Conservation (phyloP, 257 asterid species). For the Jacaranda copaia region DNA sequence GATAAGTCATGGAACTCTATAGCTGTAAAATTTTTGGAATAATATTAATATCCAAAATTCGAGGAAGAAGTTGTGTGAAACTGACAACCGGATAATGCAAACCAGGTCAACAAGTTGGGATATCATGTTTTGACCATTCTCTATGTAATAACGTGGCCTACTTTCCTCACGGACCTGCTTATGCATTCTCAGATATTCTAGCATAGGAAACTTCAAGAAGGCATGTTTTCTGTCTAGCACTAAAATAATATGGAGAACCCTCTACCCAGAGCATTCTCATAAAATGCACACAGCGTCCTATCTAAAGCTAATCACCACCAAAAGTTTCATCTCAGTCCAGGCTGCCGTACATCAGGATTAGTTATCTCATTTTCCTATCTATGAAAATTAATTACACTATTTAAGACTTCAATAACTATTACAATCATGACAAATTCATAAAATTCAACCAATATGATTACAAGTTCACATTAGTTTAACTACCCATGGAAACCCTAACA, state of each 20-base stretch:
- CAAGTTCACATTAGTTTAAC: neutral
- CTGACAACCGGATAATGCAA: conserved; percentile 15
- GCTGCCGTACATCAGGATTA: conserved; percentile 5
- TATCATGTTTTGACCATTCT: conserved; percentile 1
- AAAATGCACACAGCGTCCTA: conserved; percentile 7
- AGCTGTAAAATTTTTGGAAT: neutral
- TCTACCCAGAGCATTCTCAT: conserved; percentile 19
- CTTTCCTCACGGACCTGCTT: conserved; percentile 5
- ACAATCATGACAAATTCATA: neutral
- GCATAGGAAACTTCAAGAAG: conserved; percentile 12
- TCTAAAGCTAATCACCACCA: conserved; percentile 28
- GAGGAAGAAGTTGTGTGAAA: neutral
- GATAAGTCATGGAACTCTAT: neutral
- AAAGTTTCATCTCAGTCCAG: neutral
- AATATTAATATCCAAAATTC: neutral
- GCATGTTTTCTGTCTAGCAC: neutral
- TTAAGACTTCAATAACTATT: neutral
- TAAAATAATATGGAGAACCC: neutral
- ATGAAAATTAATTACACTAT: neutral
- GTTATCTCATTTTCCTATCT: conserved; percentile 17
- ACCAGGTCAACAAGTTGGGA: conserved; percentile 20
- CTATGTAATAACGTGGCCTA: neutral
- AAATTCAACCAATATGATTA: neutral
- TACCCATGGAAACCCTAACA: conserved; percentile 24
- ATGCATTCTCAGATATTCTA: conserved; percentile 13